A percentile compares a stretch with the other conserved stretches of the same genome.
Evolutionary conservation across 345 rosid species (phyloP).

Genomic region (Noccaea caerulescens): DNA sequence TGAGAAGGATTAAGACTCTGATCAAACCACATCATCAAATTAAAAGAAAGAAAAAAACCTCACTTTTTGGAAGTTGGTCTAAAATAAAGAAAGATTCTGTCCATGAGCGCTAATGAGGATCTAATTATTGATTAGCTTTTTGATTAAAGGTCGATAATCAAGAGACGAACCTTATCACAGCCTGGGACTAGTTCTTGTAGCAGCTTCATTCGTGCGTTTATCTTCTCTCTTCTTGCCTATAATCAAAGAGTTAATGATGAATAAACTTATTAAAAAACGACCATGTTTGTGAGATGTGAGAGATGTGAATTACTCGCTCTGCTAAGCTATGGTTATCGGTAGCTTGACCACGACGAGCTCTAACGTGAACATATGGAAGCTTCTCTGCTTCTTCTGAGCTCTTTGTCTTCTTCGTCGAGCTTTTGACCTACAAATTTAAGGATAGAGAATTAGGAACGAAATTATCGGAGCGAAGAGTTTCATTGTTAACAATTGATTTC

Average conservation of each 20-base stretch:
- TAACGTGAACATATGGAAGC: slow-evolving; percentile 71
- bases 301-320: slow-evolving; percentile 54
- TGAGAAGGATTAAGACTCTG: slow-evolving; percentile 25
- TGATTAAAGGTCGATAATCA: slow-evolving; percentile 33
- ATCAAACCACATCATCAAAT: slow-evolving; percentile 24
- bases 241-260: slow-evolving; percentile 9
- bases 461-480: neutral
- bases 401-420: slow-evolving; percentile 61
- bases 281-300: neutral
- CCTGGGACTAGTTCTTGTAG: slow-evolving; percentile 83
- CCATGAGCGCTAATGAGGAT: slow-evolving; percentile 40
- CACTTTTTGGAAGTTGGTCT: slow-evolving; percentile 27
- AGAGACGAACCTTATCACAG: slow-evolving; percentile 68
- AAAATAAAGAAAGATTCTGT: slow-evolving; percentile 38
- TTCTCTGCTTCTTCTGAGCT: slow-evolving; percentile 57
- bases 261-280: neutral
- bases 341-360: slow-evolving; percentile 83
- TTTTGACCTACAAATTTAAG: slow-evolving; percentile 45
- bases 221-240: slow-evolving; percentile 86
- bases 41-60: neutral
- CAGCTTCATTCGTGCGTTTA: slow-evolving; percentile 74
- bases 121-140: slow-evolving; percentile 51
- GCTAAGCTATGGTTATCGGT: slow-evolving; percentile 80
- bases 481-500: slow-evolving; percentile 1
- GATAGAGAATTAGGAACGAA: neutral